phyloP scores from a whole-genome alignment of 306 rosid species.

The Dalbergia cochinchinensis region DNA sequence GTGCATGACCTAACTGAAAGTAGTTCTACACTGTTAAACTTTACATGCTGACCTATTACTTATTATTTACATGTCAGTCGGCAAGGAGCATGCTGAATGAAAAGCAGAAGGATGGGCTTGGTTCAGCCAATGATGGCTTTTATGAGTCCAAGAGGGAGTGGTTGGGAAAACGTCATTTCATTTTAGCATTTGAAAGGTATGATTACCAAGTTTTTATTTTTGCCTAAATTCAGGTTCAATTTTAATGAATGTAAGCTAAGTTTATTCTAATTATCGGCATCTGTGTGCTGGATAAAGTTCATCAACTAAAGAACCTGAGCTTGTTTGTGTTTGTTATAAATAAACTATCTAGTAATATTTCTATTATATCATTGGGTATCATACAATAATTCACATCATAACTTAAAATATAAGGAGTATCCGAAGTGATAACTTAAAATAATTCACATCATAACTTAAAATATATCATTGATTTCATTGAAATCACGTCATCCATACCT shows the following conservation, averaged over 20 bases:
- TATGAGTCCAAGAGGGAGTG: slow-evolving; percentile 97
- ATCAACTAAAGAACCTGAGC: too few relatives aligned
- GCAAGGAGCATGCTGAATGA: slow-evolving; percentile 85
- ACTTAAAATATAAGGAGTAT: too few relatives aligned
- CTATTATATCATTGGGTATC: too few relatives aligned
- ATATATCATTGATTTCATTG: too few relatives aligned
- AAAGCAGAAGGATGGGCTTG: slow-evolving; percentile 86
- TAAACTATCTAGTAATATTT: too few relatives aligned
- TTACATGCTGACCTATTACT: slow-evolving; percentile 33
- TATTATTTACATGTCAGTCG: slow-evolving; percentile 56
- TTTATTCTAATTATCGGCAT: neutral
- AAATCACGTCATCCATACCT: too few relatives aligned
- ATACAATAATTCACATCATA: too few relatives aligned
- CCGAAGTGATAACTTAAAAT: too few relatives aligned
- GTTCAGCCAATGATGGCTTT: slow-evolving; percentile 89
- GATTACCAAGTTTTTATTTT: slow-evolving; percentile 5
- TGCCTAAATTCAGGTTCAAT: slow-evolving; percentile 22
- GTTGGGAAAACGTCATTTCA: slow-evolving; percentile 92
- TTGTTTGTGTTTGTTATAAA: too few relatives aligned
- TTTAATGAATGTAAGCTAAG: slow-evolving; percentile 4
- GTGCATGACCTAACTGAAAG: slow-evolving; percentile 32
- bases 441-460: too few relatives aligned
- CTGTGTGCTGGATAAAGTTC: too few relatives aligned
- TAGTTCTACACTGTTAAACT: slow-evolving; percentile 19
- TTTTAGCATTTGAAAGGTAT: slow-evolving; percentile 93